Conservation (phyloP, 257 asterid genomes). For the Plantago ovata region DNA sequence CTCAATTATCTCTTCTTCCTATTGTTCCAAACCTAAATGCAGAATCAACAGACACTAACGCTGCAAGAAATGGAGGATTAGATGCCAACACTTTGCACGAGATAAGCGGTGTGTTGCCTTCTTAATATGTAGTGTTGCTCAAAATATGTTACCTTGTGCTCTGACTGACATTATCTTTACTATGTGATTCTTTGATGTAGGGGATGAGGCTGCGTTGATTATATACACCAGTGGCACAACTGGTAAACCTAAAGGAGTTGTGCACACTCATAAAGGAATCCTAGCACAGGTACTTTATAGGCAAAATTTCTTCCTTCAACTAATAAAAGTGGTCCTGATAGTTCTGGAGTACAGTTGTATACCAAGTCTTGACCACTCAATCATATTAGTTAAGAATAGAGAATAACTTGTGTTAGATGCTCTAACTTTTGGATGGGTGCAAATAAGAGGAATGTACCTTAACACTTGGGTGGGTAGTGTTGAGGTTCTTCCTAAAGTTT, state of each 20-base stretch:
- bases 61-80: conserved; percentile 23
- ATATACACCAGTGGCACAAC: conserved; percentile 97
- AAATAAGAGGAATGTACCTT: too few relatives aligned
- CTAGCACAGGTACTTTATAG: conserved; percentile 70
- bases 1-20: conserved; percentile 76
- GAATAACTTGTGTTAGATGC: too few relatives aligned
- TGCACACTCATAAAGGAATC: conserved; percentile 88
- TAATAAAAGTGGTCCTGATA: not conserved
- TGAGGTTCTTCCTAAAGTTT: too few relatives aligned
- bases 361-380: not conserved
- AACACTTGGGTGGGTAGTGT: too few relatives aligned
- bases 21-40: conserved; percentile 34
- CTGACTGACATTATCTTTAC: conserved; percentile 7
- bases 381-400: too few relatives aligned
- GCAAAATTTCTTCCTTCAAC: conserved; percentile 1
- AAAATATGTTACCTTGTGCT: too few relatives aligned
- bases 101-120: conserved; percentile 44
- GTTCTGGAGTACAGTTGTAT: not conserved
- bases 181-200: conserved; percentile 32
- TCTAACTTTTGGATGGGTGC: too few relatives aligned
- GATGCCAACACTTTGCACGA: conserved; percentile 25
- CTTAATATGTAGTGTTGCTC: not conserved
- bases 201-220: conserved; percentile 80
- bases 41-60: conserved; percentile 28
- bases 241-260: conserved; percentile 98